Conservation (phyloP, 177 flowering plant genomes). For the Tripterygium wilfordii region DNA sequence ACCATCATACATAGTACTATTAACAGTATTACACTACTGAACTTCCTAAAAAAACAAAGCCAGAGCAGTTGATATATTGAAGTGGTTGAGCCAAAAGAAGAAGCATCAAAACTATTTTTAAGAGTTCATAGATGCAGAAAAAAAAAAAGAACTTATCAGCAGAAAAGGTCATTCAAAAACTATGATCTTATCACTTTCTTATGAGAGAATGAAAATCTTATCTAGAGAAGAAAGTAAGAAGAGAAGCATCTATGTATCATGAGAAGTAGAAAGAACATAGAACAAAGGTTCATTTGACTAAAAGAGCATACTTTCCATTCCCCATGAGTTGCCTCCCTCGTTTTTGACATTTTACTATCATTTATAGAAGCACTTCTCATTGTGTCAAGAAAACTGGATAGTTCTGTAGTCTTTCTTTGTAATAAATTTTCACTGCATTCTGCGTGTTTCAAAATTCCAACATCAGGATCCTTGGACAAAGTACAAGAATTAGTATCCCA, state of each 20-base stretch:
- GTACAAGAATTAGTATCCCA: background rate
- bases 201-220: no score
- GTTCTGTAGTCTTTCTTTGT: conserved; percentile 45
- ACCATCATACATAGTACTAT: no score
- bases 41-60: no score
- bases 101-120: no score
- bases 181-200: no score
- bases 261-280: background rate
- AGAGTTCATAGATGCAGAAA: no score
- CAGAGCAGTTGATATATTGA: no score
- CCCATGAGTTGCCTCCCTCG: conserved; percentile 23
- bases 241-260: background rate
- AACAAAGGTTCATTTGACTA: background rate
- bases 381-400: conserved; percentile 69
- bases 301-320: conserved; percentile 74
- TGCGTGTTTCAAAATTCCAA: conserved; percentile 19
- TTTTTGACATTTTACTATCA: conserved; percentile 22
- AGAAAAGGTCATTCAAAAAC: no score
- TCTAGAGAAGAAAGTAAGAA: background rate
- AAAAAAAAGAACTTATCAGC: no score
- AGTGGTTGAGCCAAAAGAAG: no score
- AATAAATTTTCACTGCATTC: conserved; percentile 39
- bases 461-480: background rate
- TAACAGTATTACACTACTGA: no score
- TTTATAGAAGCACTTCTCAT: conserved; percentile 58